Evolutionary conservation across 2,329 filamentous ascomycete species (phyloP).

Genomic region (Phialophora tarda): DNA sequence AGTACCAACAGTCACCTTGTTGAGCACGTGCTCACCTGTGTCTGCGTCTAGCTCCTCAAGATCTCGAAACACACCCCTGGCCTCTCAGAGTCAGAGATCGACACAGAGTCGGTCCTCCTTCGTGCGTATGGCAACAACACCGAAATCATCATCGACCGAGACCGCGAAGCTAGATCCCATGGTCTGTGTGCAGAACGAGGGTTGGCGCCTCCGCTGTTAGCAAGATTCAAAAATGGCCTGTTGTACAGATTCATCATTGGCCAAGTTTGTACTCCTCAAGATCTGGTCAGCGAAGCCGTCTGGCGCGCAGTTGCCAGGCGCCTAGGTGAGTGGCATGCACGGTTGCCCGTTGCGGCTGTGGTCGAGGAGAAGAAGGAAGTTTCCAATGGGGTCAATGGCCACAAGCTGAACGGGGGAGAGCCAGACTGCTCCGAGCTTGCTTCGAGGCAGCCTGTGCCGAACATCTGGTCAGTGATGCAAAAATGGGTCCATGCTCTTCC

Average conservation of each 20-base stretch:
- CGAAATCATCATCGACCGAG: conserved; percentile 92
- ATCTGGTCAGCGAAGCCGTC: conserved; percentile 75
- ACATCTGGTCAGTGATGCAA: conserved; percentile 93
- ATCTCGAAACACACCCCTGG: conserved; percentile 61
- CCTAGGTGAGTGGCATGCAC: conserved; percentile 91
- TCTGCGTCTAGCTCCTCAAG: conserved; percentile 55
- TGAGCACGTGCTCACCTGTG: conserved; percentile 41
- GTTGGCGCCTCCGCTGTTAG: conserved; percentile 84
- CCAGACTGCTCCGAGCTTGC: conserved; percentile 41
- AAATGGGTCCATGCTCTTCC: conserved; percentile 93
- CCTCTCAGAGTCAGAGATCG: conserved; percentile 75
- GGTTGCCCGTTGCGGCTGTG: conserved; percentile 61
- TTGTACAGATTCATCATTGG: conserved; percentile 91
- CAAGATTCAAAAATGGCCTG: conserved; percentile 93
- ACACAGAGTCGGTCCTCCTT: conserved; percentile 83
- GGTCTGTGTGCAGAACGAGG: conserved; percentile 81
- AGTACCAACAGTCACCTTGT: conserved; percentile 42
- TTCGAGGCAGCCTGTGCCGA: conserved; percentile 75
- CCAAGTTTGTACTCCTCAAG: conserved; percentile 76
- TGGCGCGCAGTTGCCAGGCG: conserved; percentile 82
- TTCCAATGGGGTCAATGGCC: not conserved
- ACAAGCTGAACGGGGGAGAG: conserved; percentile 27
- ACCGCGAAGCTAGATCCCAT: conserved; percentile 73
- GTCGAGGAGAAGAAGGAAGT: conserved; percentile 36
- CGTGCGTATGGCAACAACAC: conserved; percentile 94